Conservation (phyloP, 345 rosid genomes). For the Citrus maxima region DNA sequence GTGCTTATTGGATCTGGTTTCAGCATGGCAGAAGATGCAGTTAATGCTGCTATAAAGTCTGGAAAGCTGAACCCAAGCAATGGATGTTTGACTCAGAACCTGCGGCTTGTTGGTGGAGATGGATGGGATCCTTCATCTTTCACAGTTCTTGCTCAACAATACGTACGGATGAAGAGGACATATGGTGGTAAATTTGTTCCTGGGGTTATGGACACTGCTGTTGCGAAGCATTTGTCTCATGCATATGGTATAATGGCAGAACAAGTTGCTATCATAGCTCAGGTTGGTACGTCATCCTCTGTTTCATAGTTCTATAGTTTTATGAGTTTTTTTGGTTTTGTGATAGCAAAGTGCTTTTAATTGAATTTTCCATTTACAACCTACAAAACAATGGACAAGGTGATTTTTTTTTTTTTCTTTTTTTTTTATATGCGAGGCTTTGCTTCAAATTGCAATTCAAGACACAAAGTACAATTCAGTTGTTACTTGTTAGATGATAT, state of each 20-base stretch:
- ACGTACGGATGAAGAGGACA: constrained; percentile 80
- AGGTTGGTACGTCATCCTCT: constrained; percentile 46
- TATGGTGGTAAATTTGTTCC: constrained; percentile 78
- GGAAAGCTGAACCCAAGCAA: constrained; percentile 69
- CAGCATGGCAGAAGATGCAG: constrained; percentile 99
- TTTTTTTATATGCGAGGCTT: background rate
- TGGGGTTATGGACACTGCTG: constrained; percentile 82
- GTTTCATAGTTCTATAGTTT: background rate
- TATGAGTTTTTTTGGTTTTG: background rate
- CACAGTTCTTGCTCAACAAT: constrained; percentile 85
- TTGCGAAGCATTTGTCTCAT: constrained; percentile 88
- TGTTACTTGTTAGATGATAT: background rate
- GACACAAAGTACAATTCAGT: background rate
- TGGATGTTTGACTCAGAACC: constrained; percentile 59
- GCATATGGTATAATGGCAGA: constrained; percentile 88
- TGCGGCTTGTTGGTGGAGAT: constrained; percentile 73
- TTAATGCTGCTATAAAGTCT: constrained; percentile 79
- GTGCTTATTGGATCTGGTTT: constrained; percentile 33
- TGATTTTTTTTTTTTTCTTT: background rate
- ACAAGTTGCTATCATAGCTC: constrained; percentile 85
- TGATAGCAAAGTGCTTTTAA: background rate
- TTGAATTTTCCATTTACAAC: background rate
- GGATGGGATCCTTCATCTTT: constrained; percentile 92
- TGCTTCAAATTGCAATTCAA: background rate
- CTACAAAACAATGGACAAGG: background rate